phyloP scores from a whole-genome alignment of 2,329 filamentous ascomycete genomes.

The Fusarium chlamydosporum region DNA sequence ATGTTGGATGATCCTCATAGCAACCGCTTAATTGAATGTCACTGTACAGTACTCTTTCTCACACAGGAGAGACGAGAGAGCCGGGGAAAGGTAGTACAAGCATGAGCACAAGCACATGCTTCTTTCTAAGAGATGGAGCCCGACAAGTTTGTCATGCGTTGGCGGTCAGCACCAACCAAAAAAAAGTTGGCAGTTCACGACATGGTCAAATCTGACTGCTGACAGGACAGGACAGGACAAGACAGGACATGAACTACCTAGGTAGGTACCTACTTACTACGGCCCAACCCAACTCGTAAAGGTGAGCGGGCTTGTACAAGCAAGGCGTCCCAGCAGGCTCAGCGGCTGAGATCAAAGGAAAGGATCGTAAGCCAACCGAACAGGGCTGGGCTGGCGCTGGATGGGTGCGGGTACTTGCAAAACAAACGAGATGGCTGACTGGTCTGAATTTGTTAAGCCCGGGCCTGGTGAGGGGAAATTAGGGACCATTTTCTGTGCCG shows the following conservation, averaged over 20 bases:
- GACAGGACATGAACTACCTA: constrained; percentile 12
- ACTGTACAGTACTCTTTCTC: neutral
- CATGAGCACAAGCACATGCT: constrained; percentile 31
- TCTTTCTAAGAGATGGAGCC: neutral
- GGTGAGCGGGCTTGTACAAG: constrained; percentile 43
- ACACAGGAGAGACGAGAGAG: constrained; percentile 1
- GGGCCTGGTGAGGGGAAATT: constrained; percentile 41
- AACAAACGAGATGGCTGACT: constrained; percentile 32
- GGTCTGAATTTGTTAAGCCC: constrained; percentile 32
- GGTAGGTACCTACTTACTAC: constrained; percentile 10
- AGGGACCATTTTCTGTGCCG: constrained; percentile 31
- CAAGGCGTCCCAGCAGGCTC: constrained; percentile 44
- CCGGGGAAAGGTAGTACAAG: constrained; percentile 12
- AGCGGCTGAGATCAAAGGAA: constrained; percentile 45
- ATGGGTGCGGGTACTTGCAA: constrained; percentile 41
- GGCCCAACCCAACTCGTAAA: constrained; percentile 39
- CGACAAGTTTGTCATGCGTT: constrained; percentile 20
- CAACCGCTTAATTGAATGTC: constrained; percentile 33
- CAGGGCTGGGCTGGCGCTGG: constrained; percentile 28
- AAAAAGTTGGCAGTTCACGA: constrained; percentile 16
- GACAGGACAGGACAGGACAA: constrained; percentile 10
- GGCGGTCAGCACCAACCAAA: constrained; percentile 43
- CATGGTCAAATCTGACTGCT: constrained; percentile 49
- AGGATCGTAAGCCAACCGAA: constrained; percentile 46
- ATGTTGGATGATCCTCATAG: constrained; percentile 31